Conservation (phyloP, 139 green algal species). For the Picochlorum sp. region DNA sequence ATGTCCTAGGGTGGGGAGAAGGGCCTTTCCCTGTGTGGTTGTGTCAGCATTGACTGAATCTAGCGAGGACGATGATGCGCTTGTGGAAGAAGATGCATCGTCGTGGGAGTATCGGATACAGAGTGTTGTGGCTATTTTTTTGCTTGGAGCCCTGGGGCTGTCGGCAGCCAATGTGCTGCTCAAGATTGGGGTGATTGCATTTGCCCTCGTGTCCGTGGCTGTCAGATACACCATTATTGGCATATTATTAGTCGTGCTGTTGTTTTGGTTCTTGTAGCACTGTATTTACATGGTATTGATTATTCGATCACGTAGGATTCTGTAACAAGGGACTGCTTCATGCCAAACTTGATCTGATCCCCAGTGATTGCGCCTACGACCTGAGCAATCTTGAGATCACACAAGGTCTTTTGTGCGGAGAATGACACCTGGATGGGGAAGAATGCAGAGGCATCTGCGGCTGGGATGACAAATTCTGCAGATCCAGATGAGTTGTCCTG, state of each 20-base stretch:
- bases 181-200: constrained; percentile 7
- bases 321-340: constrained; percentile 41
- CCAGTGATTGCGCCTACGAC: constrained; percentile 46
- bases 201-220: constrained; percentile 4
- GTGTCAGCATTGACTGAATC: no score
- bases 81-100: neutral
- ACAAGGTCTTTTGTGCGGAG: constrained; percentile 59
- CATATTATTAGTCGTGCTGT: constrained; percentile 1
- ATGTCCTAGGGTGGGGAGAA: no score
- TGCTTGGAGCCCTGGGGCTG: constrained; percentile 6
- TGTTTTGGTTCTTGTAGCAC: neutral
- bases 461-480: constrained; percentile 91
- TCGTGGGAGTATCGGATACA: neutral
- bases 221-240: constrained; percentile 11
- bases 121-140: constrained; percentile 5
- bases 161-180: neutral
- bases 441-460: constrained; percentile 63
- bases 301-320: constrained; percentile 54
- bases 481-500: constrained; percentile 75
- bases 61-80: neutral
- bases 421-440: constrained; percentile 82
- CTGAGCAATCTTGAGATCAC: constrained; percentile 58
- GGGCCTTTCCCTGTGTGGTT: no score
- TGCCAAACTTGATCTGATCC: constrained; percentile 56
- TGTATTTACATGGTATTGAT: neutral